phyloP scores from a whole-genome alignment of 495 filamentous ascomycete genomes.

The Penicillium herquei region DNA sequence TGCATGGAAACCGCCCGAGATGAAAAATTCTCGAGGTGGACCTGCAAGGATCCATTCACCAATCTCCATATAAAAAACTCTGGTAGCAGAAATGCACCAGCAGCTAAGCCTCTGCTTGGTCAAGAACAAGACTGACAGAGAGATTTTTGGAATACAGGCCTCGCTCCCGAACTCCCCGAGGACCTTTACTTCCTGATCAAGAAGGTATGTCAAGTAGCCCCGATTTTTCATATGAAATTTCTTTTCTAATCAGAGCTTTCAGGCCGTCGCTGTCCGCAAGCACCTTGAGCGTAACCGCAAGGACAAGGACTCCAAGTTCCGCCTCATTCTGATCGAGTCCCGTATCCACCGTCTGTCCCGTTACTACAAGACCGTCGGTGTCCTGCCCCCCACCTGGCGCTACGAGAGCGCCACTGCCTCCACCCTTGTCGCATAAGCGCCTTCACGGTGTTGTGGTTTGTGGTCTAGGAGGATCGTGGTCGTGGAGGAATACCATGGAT shows the following conservation, averaged over 20 bases:
- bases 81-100: constrained; percentile 31
- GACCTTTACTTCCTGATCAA: constrained; percentile 99
- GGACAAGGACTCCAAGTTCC: constrained; percentile 99
- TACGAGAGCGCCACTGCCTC: constrained; percentile 72
- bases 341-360: constrained; percentile 97
- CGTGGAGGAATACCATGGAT: constrained; percentile 10
- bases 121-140: constrained; percentile 83
- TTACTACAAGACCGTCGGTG: constrained; percentile 99
- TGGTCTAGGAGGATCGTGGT: constrained; percentile 19
- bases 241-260: background rate
- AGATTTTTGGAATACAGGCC: constrained; percentile 76
- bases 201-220: constrained; percentile 63
- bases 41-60: constrained; percentile 9
- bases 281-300: constrained; percentile 99
- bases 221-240: background rate
- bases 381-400: constrained; percentile 96
- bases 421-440: constrained; percentile 54
- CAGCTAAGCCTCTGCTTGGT: constrained; percentile 90
- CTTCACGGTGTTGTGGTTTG: constrained; percentile 25
- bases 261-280: constrained; percentile 99
- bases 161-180: constrained; percentile 96
- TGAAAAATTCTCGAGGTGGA: constrained; percentile 7
- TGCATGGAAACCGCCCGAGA: constrained; percentile 10
- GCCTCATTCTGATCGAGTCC: constrained; percentile 99
- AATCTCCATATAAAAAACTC: constrained; percentile 17